Conservation (phyloP, 495 filamentous ascomycete species). For the Talaromyces borbonicus region DNA sequence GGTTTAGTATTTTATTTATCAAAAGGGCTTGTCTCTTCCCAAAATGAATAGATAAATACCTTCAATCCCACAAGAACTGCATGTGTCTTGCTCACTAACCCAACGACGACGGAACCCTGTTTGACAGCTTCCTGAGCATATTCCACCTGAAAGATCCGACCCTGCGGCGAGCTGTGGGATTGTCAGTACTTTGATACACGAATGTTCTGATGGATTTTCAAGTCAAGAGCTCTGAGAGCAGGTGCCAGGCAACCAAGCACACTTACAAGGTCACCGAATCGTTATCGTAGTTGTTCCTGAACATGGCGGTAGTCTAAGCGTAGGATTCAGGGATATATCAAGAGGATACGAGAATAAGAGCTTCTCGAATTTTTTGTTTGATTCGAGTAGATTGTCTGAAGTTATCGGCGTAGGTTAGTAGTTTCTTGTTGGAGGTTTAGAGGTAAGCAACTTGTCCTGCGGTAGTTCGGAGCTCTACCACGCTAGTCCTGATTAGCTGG, state of each 20-base stretch:
- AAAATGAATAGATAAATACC: slow-evolving; percentile 59
- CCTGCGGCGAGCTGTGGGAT: slow-evolving; percentile 78
- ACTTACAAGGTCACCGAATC: slow-evolving; percentile 97
- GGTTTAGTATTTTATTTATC: not conserved
- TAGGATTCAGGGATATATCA: not conserved
- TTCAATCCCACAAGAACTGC: slow-evolving; percentile 92
- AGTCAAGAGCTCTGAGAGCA: slow-evolving; percentile 11
- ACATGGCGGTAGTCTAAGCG: slow-evolving; percentile 63
- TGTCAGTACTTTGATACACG: slow-evolving; percentile 9
- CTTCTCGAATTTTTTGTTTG: not conserved
- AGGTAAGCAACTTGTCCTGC: not conserved
- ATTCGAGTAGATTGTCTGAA: not conserved
- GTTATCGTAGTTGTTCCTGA: slow-evolving; percentile 99
- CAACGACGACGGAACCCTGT: slow-evolving; percentile 96
- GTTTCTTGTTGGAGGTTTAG: not conserved
- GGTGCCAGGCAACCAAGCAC: slow-evolving; percentile 11
- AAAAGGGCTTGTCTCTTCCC: no score
- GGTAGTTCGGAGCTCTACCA: slow-evolving; percentile 1
- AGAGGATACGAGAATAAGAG: not conserved
- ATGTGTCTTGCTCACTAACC: slow-evolving; percentile 95
- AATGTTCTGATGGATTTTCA: not conserved
- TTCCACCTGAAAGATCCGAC: slow-evolving; percentile 98
- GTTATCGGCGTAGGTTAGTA: not conserved
- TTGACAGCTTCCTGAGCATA: slow-evolving; percentile 98
- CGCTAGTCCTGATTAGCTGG: not conserved